A percentile compares a stretch with the other conserved stretches of the same genome.
Evolutionary conservation across 345 rosid genomes (phyloP).

Genomic region (Raphanus sativus): DNA sequence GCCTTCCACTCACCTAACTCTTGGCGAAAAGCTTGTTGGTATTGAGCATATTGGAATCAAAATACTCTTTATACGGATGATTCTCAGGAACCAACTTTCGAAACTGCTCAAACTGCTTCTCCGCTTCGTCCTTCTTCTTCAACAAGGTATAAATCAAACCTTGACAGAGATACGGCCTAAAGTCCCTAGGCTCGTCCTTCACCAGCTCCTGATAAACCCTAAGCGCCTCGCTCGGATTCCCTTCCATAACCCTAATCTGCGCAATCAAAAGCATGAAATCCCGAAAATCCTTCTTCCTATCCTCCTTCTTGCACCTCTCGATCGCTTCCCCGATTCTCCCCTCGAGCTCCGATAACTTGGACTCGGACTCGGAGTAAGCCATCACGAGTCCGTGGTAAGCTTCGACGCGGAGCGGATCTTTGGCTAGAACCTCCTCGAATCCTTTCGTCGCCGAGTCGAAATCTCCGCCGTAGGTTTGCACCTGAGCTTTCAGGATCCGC

Average conservation of each 20-base stretch:
- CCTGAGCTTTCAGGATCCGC: constrained; percentile 66
- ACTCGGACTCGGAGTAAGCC: constrained; percentile 31
- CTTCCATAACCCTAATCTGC: background rate
- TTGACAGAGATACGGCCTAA: constrained; percentile 84
- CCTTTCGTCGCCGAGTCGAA: constrained; percentile 52
- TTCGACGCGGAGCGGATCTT: constrained; percentile 39
- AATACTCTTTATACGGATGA: constrained; percentile 85
- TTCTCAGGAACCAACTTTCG: constrained; percentile 73
- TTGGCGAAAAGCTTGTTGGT: constrained; percentile 29
- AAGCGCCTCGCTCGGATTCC: background rate
- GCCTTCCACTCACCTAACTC: too few species aligned
- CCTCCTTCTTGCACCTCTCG: constrained; percentile 69
- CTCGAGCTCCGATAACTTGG: constrained; percentile 45
- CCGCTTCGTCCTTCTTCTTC: constrained; percentile 82
- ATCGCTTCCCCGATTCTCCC: constrained; percentile 64
- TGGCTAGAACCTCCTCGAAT: constrained; percentile 64
- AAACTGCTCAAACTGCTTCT: constrained; percentile 74
- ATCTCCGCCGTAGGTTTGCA: constrained; percentile 61
- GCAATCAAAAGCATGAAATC: background rate
- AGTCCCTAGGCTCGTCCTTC: constrained; percentile 50
- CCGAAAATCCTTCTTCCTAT: constrained; percentile 43
- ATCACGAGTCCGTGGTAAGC: background rate
- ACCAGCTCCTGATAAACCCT: background rate
- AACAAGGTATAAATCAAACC: constrained; percentile 75
- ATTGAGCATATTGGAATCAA: constrained; percentile 66